Conservation (phyloP, 2,329 filamentous ascomycete genomes). For the Sporothrix schenckii region DNA sequence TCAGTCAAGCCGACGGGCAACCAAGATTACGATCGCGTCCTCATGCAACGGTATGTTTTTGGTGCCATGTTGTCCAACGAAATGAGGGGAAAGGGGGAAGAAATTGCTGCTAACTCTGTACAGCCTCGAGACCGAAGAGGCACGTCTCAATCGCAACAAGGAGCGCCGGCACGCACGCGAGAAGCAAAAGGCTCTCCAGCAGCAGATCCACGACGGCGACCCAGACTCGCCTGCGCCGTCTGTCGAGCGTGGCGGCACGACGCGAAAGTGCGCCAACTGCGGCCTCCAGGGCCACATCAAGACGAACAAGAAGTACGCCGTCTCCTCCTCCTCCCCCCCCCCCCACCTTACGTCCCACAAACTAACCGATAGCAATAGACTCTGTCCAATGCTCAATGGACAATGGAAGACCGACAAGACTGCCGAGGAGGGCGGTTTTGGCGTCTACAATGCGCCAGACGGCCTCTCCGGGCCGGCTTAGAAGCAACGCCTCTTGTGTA, state of each 20-base stretch:
- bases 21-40: constrained; percentile 64
- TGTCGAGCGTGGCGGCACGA: constrained; percentile 66
- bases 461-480: constrained; percentile 32
- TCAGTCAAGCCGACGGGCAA: constrained; percentile 67
- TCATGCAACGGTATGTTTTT: constrained; percentile 56
- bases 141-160: constrained; percentile 85
- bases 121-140: constrained; percentile 63
- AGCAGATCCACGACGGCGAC: constrained; percentile 49
- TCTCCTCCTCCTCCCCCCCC: constrained; percentile 39
- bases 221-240: constrained; percentile 56
- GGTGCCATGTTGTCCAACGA: neutral
- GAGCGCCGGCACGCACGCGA: constrained; percentile 88
- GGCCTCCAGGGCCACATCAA: constrained; percentile 97
- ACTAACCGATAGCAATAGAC: constrained; percentile 51
- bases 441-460: constrained; percentile 49
- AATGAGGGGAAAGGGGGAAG: neutral
- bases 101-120: neutral
- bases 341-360: constrained; percentile 39
- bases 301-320: constrained; percentile 82
- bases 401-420: constrained; percentile 67
- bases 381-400: constrained; percentile 84
- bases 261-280: constrained; percentile 95
- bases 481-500: neutral
- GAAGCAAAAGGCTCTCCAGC: constrained; percentile 74
- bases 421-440: constrained; percentile 62